phyloP scores from a whole-genome alignment of 805 yeast genomes.

The Candida manassasensis region DNA sequence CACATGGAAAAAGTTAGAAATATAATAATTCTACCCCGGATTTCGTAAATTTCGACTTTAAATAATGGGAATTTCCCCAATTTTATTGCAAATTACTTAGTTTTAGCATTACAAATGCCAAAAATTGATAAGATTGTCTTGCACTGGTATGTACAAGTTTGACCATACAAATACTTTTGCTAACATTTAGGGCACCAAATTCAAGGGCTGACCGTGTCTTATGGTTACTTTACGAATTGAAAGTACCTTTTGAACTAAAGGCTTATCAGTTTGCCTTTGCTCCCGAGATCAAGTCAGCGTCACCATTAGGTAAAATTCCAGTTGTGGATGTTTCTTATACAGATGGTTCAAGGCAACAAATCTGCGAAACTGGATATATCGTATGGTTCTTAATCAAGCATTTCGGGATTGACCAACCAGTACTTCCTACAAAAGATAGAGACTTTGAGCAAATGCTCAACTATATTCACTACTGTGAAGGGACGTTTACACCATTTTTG shows the following conservation, averaged over 20 bases:
- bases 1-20: no score
- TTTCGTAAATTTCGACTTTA: no score
- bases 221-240: slow-evolving; percentile 33
- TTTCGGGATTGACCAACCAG: slow-evolving; percentile 39
- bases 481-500: slow-evolving; percentile 50
- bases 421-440: slow-evolving; percentile 34
- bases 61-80: no score
- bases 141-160: slow-evolving; percentile 3
- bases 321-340: slow-evolving; percentile 21
- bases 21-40: no score
- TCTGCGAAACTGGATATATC: slow-evolving; percentile 60
- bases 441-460: slow-evolving; percentile 44
- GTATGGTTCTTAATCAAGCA: slow-evolving; percentile 45
- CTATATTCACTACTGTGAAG: slow-evolving; percentile 54
- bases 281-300: slow-evolving; percentile 21
- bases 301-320: slow-evolving; percentile 33
- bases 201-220: slow-evolving; percentile 32
- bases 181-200: slow-evolving; percentile 20
- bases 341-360: slow-evolving; percentile 14
- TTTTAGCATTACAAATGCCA: slow-evolving; percentile 1
- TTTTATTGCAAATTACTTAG: no score
- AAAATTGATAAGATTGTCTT: slow-evolving; percentile 1
- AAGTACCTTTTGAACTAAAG: slow-evolving; percentile 27
- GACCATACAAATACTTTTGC: no score
- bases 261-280: slow-evolving; percentile 17